Base-by-base conservation (phyloP, 2,329 filamentous ascomycete genomes). In the Botrytis galanthina region DNA sequence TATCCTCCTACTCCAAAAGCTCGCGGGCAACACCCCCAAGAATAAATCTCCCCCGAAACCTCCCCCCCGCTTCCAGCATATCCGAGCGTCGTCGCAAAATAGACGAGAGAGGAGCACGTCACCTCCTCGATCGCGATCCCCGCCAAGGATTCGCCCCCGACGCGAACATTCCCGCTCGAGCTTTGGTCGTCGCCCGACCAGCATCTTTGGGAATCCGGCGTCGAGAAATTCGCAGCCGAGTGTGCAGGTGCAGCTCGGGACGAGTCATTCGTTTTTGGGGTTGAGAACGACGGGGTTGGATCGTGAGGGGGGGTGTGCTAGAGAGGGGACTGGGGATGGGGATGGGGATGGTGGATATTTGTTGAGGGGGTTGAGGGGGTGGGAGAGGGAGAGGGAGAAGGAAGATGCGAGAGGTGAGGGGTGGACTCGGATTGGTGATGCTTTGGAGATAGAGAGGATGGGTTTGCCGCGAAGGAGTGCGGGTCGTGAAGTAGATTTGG, bases 111-210 rank as follows among this genome's bases (percentile, higher is more conserved):
- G 35, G 1, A 57, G 35, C 6, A 39, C 12, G n/a, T 51, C 44
- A 32, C 60, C 46, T 64, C 35, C 20, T 12, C 22, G 32, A 67
- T 67, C 64, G 37, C 32, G 37, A 3, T 63, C 44, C 37, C 60
- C 46, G 20, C 42, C 35, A 32, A 9, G 26, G 5, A 80, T 57
- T 29, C 32, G 26, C 74, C 78, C 78, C 70, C 72, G 64, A 67
- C 74, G 77, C 18, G 76, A 78, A 54, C 74, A 75, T 72, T 78
- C 78, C 51, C 76, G 76, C 20, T 74, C 80, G 70, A 79, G 79
- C 73, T 83, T 80, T 78, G 81, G 80, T 73, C 80, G 76, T 68
- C 80, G 80, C 51, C 5, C 78, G 29, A 77, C 63, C 16, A 75
- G 66, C 48, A 71, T 76, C 4, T 79, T 80, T 61, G 78, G 72